A percentile compares a stretch with the other conserved stretches of the same genome.
phyloP scores from a whole-genome alignment of 148 eudicot genomes.

The Selenicereus undatus region DNA sequence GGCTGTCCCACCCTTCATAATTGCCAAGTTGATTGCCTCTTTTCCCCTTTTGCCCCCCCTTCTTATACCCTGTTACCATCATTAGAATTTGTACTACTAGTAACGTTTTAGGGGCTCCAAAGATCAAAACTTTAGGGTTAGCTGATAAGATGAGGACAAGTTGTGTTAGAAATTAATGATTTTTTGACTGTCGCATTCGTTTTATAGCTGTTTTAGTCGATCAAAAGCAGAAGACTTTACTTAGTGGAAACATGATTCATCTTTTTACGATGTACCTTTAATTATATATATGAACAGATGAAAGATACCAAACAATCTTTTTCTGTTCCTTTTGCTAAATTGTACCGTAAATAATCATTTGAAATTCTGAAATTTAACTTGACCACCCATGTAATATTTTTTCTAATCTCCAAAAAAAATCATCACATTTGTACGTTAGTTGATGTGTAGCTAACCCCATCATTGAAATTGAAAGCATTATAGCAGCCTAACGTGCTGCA shows the following conservation, averaged over 20 bases:
- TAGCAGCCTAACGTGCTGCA: neutral
- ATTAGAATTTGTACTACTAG: neutral
- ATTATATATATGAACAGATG: too few species aligned
- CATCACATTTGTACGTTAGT: neutral
- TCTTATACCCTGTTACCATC: neutral
- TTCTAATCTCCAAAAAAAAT: too few species aligned
- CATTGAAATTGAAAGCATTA: neutral
- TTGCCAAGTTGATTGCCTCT: neutral
- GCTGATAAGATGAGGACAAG: neutral
- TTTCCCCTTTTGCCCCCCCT: neutral
- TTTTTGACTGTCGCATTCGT: too few species aligned
- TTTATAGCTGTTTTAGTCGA: too few species aligned
- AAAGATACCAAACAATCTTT: neutral
- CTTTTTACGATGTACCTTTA: too few species aligned
- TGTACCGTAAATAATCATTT: too few species aligned
- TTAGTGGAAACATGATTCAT: neutral
- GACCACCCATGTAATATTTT: too few species aligned
- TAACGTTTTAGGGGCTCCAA: neutral
- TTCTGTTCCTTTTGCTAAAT: neutral
- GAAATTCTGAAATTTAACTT: neutral
- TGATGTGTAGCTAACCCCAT: neutral
- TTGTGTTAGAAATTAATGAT: neutral
- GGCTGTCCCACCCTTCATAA: neutral
- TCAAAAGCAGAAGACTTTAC: neutral
- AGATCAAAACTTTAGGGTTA: neutral